Conservation (phyloP, 1,284 basidiomycete genomes). For the Ustilago nuda region DNA sequence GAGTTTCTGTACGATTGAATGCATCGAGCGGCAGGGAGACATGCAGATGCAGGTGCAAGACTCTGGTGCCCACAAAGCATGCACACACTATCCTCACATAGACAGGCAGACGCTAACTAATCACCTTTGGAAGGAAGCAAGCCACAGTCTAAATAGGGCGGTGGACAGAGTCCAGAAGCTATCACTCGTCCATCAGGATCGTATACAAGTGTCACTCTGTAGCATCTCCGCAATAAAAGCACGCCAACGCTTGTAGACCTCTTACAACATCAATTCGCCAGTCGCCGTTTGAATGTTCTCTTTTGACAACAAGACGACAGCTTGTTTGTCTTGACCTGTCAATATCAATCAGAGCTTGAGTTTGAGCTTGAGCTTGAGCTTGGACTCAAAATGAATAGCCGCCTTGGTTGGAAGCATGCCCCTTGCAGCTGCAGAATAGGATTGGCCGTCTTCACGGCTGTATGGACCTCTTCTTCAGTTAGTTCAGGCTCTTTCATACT, state of each 20-base stretch:
- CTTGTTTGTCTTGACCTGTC: constrained; percentile 6
- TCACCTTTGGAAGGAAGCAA: not conserved
- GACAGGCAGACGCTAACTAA: not conserved
- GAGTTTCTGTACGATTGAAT: not conserved
- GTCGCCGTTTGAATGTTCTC: constrained; percentile 16
- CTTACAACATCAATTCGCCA: constrained; percentile 3
- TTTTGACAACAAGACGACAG: not conserved
- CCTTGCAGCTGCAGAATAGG: constrained; percentile 4
- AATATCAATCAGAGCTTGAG: not conserved
- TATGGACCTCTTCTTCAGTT: not conserved
- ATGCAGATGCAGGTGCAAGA: not conserved
- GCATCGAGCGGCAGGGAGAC: constrained; percentile 5
- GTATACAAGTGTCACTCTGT: not conserved
- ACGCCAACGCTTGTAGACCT: not conserved
- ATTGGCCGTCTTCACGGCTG: not conserved
- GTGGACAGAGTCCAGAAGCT: not conserved
- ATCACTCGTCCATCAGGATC: constrained; percentile 10
- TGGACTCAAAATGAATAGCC: not conserved
- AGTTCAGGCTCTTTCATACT: too few relatives aligned
- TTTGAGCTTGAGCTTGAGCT: not conserved
- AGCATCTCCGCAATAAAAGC: not conserved
- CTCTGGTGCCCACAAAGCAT: not conserved
- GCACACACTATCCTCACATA: not conserved
- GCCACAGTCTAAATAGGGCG: constrained; percentile 11
- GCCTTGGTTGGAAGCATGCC: constrained; percentile 1